Conservation (phyloP, 177 flowering plant genomes). For the Vitis hybrid region DNA sequence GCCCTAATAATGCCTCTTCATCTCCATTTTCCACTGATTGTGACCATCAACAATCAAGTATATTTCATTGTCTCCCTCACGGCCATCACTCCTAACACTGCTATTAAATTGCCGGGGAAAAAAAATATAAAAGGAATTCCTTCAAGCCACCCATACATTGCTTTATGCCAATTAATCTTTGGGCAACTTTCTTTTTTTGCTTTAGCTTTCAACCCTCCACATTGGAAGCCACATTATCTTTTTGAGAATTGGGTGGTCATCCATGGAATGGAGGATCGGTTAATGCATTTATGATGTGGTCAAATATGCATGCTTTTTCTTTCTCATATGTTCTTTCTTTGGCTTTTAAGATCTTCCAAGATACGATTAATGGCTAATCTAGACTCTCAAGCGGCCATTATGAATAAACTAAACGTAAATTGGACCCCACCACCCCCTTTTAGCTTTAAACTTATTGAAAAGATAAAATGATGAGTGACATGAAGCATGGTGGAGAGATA, state of each 20-base stretch:
- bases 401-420: not conserved
- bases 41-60: not conserved
- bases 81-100: conserved; percentile 7
- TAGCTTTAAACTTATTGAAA: not conserved
- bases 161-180: not conserved
- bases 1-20: conserved; percentile 12
- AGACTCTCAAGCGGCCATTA: conserved; percentile 2
- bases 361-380: conserved; percentile 9
- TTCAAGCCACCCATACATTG: not conserved
- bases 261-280: not conserved
- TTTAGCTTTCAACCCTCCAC: conserved; percentile 17
- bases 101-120: not conserved
- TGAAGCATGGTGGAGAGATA: not conserved
- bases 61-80: conserved; percentile 18
- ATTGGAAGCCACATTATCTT: conserved; percentile 17
- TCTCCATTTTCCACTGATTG: conserved; percentile 13
- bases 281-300: not conserved
- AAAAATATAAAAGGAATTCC: no score
- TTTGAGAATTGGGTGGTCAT: not conserved
- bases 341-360: conserved; percentile 15
- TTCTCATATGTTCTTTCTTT: not conserved
- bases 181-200: not conserved
- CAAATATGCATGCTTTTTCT: not conserved
- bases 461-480: not conserved
- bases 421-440: no score